Percentiles rank a stretch among this genome's conserved stretches.
These are phyloP conservation scores for Wickerhamiella pararugosa DNA, from an alignment of 1,139 yeast genomes.

Conservation along the genomic window DNA sequence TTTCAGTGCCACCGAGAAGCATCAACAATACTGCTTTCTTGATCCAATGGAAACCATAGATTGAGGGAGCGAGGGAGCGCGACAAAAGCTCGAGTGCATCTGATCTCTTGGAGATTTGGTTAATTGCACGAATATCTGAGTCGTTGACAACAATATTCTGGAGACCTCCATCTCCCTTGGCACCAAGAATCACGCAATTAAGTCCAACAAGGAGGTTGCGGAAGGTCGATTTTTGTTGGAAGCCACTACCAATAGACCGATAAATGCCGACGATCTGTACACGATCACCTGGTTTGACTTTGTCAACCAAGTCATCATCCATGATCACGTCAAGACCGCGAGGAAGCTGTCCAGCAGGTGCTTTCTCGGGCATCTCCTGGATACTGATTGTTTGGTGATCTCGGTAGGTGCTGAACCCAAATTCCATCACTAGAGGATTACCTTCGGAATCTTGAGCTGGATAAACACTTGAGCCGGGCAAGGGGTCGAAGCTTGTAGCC, in stretches of 20 bases:
- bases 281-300: constrained; percentile 91
- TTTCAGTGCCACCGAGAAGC: constrained; percentile 90
- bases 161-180: constrained; percentile 68
- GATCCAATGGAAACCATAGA: constrained; percentile 83
- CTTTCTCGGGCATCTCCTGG: constrained; percentile 97
- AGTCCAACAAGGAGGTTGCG: constrained; percentile 71
- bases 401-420: constrained; percentile 82
- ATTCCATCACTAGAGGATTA: constrained; percentile 74
- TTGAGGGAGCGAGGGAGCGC: constrained; percentile 86
- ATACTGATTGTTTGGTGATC: constrained; percentile 90
- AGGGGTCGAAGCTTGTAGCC: constrained; percentile 79
- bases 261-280: constrained; percentile 89
- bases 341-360: constrained; percentile 97
- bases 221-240: constrained; percentile 42
- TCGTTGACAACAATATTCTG: constrained; percentile 66
- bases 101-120: constrained; percentile 51
- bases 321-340: constrained; percentile 79
- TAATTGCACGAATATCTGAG: constrained; percentile 73
- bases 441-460: constrained; percentile 93
- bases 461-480: constrained; percentile 72
- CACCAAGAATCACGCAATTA: constrained; percentile 77
- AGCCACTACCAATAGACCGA: constrained; percentile 67
- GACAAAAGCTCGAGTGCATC: constrained; percentile 68
- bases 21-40: constrained; percentile 82
- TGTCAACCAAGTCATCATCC: constrained; percentile 89